A percentile compares a stretch with the other conserved stretches of the same genome.
phyloP scores from a whole-genome alignment of 1,139 yeast species.

The Citeromyces hawaiiensis region DNA sequence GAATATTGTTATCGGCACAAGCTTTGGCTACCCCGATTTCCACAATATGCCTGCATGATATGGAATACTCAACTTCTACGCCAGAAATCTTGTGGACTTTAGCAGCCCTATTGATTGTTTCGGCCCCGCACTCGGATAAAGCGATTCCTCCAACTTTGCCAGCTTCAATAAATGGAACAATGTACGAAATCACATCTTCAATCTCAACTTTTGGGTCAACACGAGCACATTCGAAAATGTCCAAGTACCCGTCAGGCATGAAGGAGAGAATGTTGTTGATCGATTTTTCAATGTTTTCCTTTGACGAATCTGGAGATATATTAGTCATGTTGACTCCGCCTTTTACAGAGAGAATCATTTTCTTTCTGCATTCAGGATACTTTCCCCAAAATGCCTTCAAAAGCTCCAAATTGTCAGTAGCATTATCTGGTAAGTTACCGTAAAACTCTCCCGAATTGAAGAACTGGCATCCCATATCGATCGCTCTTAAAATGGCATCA shows the following conservation, averaged over 20 bases:
- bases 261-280: slow-evolving; percentile 32
- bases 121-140: slow-evolving; percentile 55
- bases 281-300: slow-evolving; percentile 31
- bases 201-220: slow-evolving; percentile 36
- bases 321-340: slow-evolving; percentile 34
- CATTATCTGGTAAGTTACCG: slow-evolving; percentile 30
- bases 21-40: slow-evolving; percentile 45
- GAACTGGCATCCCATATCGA: slow-evolving; percentile 34
- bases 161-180: slow-evolving; percentile 34
- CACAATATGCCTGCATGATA: slow-evolving; percentile 48
- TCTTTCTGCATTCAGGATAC: slow-evolving; percentile 37
- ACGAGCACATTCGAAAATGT: slow-evolving; percentile 47
- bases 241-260: slow-evolving; percentile 20
- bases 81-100: slow-evolving; percentile 39
- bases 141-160: slow-evolving; percentile 57
- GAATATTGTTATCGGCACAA: slow-evolving; percentile 42
- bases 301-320: slow-evolving; percentile 33
- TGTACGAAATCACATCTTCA: slow-evolving; percentile 33
- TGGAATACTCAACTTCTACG: slow-evolving; percentile 67
- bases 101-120: slow-evolving; percentile 43
- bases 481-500: slow-evolving; percentile 30
- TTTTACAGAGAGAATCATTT: slow-evolving; percentile 51
- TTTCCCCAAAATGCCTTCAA: slow-evolving; percentile 42
- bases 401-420: slow-evolving; percentile 32
- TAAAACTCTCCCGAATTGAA: slow-evolving; percentile 75